phyloP scores from a whole-genome alignment of 352 stramenopile species.

The Phytophthora parvispora region DNA sequence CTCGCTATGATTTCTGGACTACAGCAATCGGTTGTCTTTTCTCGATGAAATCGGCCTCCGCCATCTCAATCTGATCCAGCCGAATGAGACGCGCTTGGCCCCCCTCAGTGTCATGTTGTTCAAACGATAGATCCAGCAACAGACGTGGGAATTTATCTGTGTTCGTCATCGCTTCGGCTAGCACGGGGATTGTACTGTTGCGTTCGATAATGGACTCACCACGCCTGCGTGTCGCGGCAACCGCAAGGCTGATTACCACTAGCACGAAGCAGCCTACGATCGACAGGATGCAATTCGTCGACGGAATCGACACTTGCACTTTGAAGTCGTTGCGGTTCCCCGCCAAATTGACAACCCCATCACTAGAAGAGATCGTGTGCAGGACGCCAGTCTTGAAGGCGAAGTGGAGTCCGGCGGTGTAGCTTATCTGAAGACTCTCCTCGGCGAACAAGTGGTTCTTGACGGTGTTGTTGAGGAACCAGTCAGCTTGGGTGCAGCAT shows the following conservation, averaged over 20 bases:
- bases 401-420: too few species aligned
- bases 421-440: not conserved
- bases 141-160: not conserved
- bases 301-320: not conserved
- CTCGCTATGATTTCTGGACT: too few species aligned
- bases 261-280: not conserved
- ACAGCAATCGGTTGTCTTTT: not conserved
- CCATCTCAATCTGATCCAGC: not conserved
- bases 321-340: not conserved
- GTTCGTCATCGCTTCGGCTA: not conserved
- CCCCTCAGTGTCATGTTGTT: not conserved
- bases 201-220: not conserved
- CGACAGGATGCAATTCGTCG: not conserved
- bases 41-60: not conserved
- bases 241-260: not conserved
- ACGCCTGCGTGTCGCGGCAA: not conserved
- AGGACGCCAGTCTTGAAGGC: too few species aligned
- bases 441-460: not conserved
- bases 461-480: not conserved
- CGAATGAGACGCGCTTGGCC: not conserved
- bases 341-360: too few species aligned
- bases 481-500: not conserved
- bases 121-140: not conserved
- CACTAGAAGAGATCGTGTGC: too few species aligned
- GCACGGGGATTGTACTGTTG: not conserved